A percentile compares a stretch with the other conserved stretches of the same genome.
phyloP scores from a whole-genome alignment of 1,139 yeast species.

The Candida mesenterica region DNA sequence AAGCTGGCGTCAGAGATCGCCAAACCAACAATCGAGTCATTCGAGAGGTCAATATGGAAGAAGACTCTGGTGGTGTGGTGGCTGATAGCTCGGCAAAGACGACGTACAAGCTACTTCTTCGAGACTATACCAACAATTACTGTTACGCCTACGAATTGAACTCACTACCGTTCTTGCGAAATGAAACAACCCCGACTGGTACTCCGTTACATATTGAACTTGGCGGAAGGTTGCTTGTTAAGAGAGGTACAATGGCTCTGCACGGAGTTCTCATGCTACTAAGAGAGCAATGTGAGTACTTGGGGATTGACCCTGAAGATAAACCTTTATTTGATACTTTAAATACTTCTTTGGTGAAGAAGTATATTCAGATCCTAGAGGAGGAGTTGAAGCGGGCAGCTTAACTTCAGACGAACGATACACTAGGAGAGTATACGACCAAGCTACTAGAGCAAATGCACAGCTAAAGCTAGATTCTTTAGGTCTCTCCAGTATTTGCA shows the following conservation, averaged over 20 bases:
- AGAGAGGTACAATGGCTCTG: slow-evolving; percentile 30
- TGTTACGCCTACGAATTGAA: slow-evolving; percentile 41
- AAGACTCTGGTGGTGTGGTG: slow-evolving; percentile 12
- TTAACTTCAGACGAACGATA: too few relatives aligned
- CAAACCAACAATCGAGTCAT: slow-evolving; percentile 21
- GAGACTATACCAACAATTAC: slow-evolving; percentile 31
- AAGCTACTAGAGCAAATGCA: too few relatives aligned
- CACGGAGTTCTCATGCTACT: slow-evolving; percentile 37
- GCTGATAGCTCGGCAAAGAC: slow-evolving; percentile 5
- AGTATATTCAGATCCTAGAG: slow-evolving; percentile 33
- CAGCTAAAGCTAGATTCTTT: too few relatives aligned
- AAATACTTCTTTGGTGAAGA: slow-evolving; percentile 33
- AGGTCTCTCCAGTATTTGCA: too few relatives aligned
- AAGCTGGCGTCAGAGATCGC: slow-evolving; percentile 9
- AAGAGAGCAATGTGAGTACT: slow-evolving; percentile 31
- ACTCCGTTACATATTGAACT: slow-evolving; percentile 38
- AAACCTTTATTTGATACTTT: slow-evolving; percentile 25
- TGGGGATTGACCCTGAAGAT: slow-evolving; percentile 26
- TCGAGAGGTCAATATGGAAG: slow-evolving; percentile 33
- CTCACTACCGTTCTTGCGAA: slow-evolving; percentile 33
- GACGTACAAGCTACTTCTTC: slow-evolving; percentile 34
- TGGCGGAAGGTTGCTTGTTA: slow-evolving; percentile 37
- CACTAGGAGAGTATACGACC: too few relatives aligned
- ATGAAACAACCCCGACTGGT: slow-evolving; percentile 13
- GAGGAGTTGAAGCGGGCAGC: slow-evolving; percentile 3